phyloP scores from a whole-genome alignment of 208 protist genomes.

The Plasmodiophora brassicae region DNA sequence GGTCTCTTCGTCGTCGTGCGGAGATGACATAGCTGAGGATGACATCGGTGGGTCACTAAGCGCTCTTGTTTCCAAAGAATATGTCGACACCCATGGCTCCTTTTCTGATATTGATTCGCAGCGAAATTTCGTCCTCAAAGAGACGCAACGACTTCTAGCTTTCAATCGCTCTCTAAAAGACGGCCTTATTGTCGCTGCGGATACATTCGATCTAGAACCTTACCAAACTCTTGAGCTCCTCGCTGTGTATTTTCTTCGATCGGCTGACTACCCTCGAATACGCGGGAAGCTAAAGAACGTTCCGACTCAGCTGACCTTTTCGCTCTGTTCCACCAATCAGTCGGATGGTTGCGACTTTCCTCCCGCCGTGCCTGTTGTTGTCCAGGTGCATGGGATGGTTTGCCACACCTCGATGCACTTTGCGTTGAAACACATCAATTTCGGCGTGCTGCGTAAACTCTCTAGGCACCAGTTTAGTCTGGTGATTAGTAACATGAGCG shows the following conservation, averaged over 20 bases:
- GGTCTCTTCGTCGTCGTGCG: too few relatives aligned
- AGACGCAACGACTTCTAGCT: neutral
- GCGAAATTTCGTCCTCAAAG: neutral
- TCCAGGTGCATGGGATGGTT: neutral
- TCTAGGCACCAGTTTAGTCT: conserved; percentile 5
- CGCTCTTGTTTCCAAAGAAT: conserved; percentile 3
- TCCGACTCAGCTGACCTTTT: neutral
- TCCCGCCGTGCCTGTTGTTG: neutral
- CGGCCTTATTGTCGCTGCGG: neutral
- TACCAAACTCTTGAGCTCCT: neutral
- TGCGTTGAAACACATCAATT: neutral
- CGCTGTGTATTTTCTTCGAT: neutral
- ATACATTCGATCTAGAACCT: neutral
- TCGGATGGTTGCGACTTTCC: neutral
- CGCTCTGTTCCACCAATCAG: neutral
- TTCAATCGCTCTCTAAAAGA: neutral
- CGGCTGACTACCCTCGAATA: neutral
- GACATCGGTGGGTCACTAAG: neutral
- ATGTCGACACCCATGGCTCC: neutral
- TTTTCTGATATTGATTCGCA: neutral
- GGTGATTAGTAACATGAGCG: conserved; percentile 11
- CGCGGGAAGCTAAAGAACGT: conserved; percentile 31
- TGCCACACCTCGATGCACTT: neutral
- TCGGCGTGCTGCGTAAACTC: neutral
- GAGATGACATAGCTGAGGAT: neutral